Evolutionary conservation across 257 asterid species (phyloP), one percentile per base, ranked within the genome.

Genomic region (Linaria vulgaris): DNA sequence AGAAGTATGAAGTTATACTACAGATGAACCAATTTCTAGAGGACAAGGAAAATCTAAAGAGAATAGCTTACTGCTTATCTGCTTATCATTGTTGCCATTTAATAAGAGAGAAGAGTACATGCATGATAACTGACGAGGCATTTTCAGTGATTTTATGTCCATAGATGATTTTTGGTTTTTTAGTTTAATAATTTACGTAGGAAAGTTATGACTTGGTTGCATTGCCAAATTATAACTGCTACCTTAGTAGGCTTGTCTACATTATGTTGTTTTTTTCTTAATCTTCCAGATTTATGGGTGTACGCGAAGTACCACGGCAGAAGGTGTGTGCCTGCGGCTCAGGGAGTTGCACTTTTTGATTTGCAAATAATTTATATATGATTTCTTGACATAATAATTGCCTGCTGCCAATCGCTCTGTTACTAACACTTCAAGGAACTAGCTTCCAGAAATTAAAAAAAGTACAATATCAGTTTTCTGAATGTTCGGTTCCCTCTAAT

Each of bases 41-140:
- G 73, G 97, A 90, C 52, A 90, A 79, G 79, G 70, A 79, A 76
- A 89, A 85, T 75, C 72, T 92, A 62, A 88, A 82, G 85, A 78
- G 65, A 64, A 74, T 76, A 72, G 72, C 74, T 49, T 94, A 79
- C 71, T 90, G 99, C 88, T 79, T n/a, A n/a, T n/a, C n/a, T n/a
- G n/a, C n/a, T n/a, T 94, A 76, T 75, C 82, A 49, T 60, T 94
- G 69, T 75, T 94, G 80, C 85, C 96, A 21, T 72, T 76, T 56
- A 76, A 78, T 74, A 79, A 74, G 74, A 66, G 72, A 59, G 81
- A 77, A 56, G 83, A 69, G 68, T 81, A n/a, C n/a, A n/a, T n/a
- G 63, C 69, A 70, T 79, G 10, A 45, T 82, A 65, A 47, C 51
- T 52, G 55, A 78, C 83, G 83, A 84, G 72, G 96, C 88, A 91